Conservation (phyloP, 805 yeast species). For the Nakazawaea wyomingensis region DNA sequence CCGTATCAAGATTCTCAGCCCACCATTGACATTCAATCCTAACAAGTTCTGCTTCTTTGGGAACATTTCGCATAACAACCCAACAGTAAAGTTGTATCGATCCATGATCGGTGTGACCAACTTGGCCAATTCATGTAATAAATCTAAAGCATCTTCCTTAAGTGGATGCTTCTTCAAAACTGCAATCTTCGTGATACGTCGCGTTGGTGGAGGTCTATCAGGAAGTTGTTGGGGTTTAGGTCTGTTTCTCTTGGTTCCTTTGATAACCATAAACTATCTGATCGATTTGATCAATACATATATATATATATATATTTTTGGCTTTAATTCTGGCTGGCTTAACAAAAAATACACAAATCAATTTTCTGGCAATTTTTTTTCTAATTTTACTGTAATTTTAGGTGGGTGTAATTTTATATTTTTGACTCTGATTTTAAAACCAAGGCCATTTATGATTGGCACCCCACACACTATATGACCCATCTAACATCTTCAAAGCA, state of each 20-base stretch:
- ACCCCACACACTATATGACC: slow-evolving; percentile 17
- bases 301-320: too few species aligned
- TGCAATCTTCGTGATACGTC: slow-evolving; percentile 29
- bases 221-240: slow-evolving; percentile 12
- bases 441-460: slow-evolving; percentile 24
- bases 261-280: slow-evolving; percentile 19
- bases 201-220: slow-evolving; percentile 27
- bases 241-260: slow-evolving; percentile 16
- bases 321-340: not conserved
- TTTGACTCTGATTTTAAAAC: too few species aligned
- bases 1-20: slow-evolving; percentile 66
- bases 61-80: slow-evolving; percentile 69
- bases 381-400: too few species aligned
- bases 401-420: too few species aligned
- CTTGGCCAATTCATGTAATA: slow-evolving; percentile 65
- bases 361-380: too few species aligned
- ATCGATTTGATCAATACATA: not conserved
- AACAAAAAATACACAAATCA: too few species aligned
- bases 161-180: slow-evolving; percentile 40
- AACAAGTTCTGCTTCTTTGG: slow-evolving; percentile 63
- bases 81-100: slow-evolving; percentile 59
- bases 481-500: slow-evolving; percentile 17
- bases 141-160: slow-evolving; percentile 46
- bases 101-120: slow-evolving; percentile 77
- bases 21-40: slow-evolving; percentile 80